Conservation (phyloP, 345 rosid species). For the Moricandia moricandioides region DNA sequence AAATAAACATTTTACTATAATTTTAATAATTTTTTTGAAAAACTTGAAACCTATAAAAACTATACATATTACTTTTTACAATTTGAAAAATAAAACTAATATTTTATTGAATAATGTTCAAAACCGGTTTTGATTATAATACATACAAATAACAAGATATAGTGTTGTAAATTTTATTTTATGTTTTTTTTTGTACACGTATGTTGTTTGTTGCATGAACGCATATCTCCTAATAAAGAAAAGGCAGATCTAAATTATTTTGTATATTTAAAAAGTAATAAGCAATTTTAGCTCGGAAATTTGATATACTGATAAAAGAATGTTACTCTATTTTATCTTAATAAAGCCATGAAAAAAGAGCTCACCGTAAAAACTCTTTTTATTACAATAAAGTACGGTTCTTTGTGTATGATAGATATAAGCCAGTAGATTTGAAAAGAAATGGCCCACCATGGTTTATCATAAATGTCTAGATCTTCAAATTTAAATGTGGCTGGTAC, state of each 20-base stretch:
- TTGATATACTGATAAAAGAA: too few relatives aligned
- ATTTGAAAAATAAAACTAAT: neutral
- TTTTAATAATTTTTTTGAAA: neutral
- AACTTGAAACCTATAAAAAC: neutral
- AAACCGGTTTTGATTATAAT: neutral
- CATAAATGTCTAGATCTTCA: slow-evolving; percentile 30
- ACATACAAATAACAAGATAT: neutral
- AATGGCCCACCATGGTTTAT: slow-evolving; percentile 33
- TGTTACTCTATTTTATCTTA: neutral
- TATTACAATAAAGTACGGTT: slow-evolving; percentile 15
- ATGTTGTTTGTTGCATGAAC: neutral
- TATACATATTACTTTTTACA: neutral
- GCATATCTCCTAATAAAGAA: neutral
- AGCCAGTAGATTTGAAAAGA: slow-evolving; percentile 18
- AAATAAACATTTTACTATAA: neutral
- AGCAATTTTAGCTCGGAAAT: neutral
- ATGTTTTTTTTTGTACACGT: neutral
- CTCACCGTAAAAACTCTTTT: neutral
- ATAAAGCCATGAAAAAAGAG: neutral
- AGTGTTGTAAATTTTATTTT: neutral
- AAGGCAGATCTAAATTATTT: neutral
- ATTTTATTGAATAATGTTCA: neutral
- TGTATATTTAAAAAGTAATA: neutral
- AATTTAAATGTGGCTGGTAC: slow-evolving; percentile 22
- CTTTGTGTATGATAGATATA: slow-evolving; percentile 18